phyloP scores from a whole-genome alignment of 371 early-diverging fungal species.

The Circinella umbellata region DNA sequence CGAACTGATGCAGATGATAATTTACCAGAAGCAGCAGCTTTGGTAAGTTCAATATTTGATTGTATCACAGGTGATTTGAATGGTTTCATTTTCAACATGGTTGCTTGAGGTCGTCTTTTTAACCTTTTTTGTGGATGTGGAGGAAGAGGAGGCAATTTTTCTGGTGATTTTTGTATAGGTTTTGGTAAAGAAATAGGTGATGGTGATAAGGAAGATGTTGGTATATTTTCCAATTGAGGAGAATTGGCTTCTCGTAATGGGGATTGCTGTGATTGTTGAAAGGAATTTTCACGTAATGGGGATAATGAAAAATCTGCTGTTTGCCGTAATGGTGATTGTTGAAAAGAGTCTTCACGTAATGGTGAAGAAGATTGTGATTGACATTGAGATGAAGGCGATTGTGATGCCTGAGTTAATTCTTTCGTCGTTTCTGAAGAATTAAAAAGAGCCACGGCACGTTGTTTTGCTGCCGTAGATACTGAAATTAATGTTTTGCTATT shows the following conservation, averaged over 20 bases:
- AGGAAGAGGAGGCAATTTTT: background rate
- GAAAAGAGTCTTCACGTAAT: background rate
- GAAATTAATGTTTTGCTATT: slow-evolving; percentile 11
- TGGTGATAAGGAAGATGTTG: background rate
- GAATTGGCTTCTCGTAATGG: too few relatives aligned
- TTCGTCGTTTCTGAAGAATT: slow-evolving; percentile 11
- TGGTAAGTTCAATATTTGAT: slow-evolving; percentile 34
- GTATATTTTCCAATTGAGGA: too few relatives aligned
- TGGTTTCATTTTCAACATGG: slow-evolving; percentile 18
- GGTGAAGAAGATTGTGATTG: background rate
- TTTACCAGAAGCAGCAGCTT: slow-evolving; percentile 27
- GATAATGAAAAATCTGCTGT: too few relatives aligned
- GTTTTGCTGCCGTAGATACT: slow-evolving; percentile 32
- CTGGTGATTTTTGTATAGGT: background rate
- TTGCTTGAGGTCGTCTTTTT: background rate
- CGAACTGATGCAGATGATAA: background rate
- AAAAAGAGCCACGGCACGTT: slow-evolving; percentile 30
- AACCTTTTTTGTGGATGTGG: background rate
- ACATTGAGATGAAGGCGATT: background rate
- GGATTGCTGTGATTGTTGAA: too few relatives aligned
- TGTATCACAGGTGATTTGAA: slow-evolving; percentile 47
- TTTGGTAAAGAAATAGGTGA: background rate
- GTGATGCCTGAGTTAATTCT: slow-evolving; percentile 13
- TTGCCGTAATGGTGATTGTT: background rate
- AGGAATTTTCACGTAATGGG: too few relatives aligned